These are phyloP conservation scores for Porcisia hertigi DNA, from an alignment of 208 protist genomes.

Conservation along the genomic window DNA sequence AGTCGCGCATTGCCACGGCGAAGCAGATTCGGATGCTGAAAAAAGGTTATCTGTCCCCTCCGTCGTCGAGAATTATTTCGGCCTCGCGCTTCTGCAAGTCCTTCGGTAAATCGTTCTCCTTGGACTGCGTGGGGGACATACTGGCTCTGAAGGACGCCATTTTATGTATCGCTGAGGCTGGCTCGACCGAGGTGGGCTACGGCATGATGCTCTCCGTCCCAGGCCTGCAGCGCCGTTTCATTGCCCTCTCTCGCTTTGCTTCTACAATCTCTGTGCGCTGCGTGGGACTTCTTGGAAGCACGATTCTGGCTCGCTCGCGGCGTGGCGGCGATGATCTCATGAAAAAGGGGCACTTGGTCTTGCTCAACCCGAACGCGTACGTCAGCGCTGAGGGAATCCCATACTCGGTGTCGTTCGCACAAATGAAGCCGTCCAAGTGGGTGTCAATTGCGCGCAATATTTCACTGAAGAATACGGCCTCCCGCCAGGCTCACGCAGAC, in stretches of 20 bases:
- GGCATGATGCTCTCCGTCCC: conserved; percentile 51
- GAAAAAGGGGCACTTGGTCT: conserved; percentile 47
- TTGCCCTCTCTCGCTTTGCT: conserved; percentile 66
- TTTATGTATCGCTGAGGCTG: conserved; percentile 68
- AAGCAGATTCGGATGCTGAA: conserved; percentile 38
- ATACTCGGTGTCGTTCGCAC: conserved; percentile 83
- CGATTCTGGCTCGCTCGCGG: conserved; percentile 59
- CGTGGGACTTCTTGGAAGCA: conserved; percentile 49
- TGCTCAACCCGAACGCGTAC: conserved; percentile 80
- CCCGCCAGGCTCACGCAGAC: conserved; percentile 56
- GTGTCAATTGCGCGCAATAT: conserved; percentile 51
- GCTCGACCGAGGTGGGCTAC: conserved; percentile 78
- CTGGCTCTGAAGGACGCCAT: conserved; percentile 76
- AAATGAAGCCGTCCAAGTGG: conserved; percentile 61
- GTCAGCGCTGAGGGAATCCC: conserved; percentile 80
- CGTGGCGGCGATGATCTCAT: conserved; percentile 45
- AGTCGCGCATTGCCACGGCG: conserved; percentile 24
- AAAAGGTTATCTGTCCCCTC: conserved; percentile 37
- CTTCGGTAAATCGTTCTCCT: conserved; percentile 46
- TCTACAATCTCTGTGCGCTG: conserved; percentile 72
- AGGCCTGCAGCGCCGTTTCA: conserved; percentile 58
- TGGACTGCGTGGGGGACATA: conserved; percentile 70
- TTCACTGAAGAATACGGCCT: conserved; percentile 36
- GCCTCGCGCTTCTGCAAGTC: conserved; percentile 73
- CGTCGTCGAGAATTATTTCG: conserved; percentile 55